Evolutionary conservation across 768 basidiomycete genomes (phyloP).

Genomic region (Mycena galericulata): DNA sequence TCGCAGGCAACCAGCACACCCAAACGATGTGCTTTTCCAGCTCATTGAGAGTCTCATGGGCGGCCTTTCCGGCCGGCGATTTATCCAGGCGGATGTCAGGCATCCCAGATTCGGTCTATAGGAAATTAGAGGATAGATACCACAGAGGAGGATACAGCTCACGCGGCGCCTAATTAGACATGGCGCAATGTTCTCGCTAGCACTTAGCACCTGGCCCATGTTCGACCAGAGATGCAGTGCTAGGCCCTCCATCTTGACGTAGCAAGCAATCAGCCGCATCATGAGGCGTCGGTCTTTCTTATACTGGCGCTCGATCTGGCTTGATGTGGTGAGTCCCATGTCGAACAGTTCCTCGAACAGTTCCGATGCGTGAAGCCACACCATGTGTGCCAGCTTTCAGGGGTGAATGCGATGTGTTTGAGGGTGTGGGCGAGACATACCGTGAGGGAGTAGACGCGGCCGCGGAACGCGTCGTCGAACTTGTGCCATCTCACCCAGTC

Average conservation of each 20-base stretch:
- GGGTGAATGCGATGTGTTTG: no score
- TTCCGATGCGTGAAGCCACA: slow-evolving; percentile 18
- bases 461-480: slow-evolving; percentile 15
- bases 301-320: slow-evolving; percentile 12
- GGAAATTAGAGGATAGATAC: no score
- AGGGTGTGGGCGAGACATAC: neutral
- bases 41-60: neutral
- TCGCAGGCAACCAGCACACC: no score
- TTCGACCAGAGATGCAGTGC: slow-evolving; percentile 14
- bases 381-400: slow-evolving; percentile 11
- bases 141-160: neutral
- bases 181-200: neutral
- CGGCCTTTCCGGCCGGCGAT: neutral
- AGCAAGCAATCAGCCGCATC: slow-evolving; percentile 13
- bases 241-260: neutral
- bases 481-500: slow-evolving; percentile 14
- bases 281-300: slow-evolving; percentile 6
- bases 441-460: slow-evolving; percentile 7
- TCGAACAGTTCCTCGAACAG: slow-evolving; percentile 4
- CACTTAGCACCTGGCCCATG: neutral
- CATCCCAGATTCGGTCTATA: neutral
- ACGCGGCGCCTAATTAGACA: slow-evolving; percentile 1
- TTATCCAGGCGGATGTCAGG: neutral
- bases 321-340: slow-evolving; percentile 5
- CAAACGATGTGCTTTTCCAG: neutral